Conservation (phyloP, 23 red algal species). For the Cyanidium caldarium region DNA sequence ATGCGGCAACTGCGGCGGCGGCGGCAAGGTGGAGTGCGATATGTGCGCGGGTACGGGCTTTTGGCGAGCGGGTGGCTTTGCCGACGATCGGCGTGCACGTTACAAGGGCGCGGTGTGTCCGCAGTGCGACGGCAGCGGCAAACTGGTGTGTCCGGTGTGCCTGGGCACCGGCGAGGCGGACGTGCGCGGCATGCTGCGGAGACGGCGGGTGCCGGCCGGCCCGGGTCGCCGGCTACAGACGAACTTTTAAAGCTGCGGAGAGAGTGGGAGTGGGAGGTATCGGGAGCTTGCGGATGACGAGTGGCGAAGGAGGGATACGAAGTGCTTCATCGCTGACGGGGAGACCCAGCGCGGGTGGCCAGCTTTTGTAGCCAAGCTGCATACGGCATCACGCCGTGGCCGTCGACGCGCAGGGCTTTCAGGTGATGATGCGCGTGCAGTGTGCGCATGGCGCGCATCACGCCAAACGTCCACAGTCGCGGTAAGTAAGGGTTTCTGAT, state of each 20-base stretch:
- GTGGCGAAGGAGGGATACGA: too few relatives aligned
- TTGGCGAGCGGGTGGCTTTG: constrained; percentile 51
- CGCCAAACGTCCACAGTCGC: too few relatives aligned
- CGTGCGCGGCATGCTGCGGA: constrained; percentile 44
- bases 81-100: constrained; percentile 26
- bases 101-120: constrained; percentile 84
- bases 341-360: too few relatives aligned
- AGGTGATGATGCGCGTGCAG: too few relatives aligned
- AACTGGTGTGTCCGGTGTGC: constrained; percentile 71
- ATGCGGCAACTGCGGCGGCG: constrained; percentile 48
- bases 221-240: constrained; percentile 45
- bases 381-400: too few relatives aligned
- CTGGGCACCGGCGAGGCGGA: constrained; percentile 67
- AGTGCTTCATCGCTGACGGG: too few relatives aligned
- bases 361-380: too few relatives aligned
- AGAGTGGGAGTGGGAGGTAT: neutral
- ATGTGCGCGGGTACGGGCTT: constrained; percentile 90
- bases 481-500: too few relatives aligned
- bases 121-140: constrained; percentile 53
- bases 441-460: too few relatives aligned
- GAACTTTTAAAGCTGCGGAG: constrained; percentile 17
- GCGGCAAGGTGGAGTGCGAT: constrained; percentile 55
- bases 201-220: constrained; percentile 34
- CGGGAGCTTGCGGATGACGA: too few relatives aligned
- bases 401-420: too few relatives aligned